Percentiles rank a stretch among this genome's conserved stretches.
These are phyloP conservation scores for Ajuga reptans DNA, from an alignment of 305 asterid species.

Conservation along the genomic window DNA sequence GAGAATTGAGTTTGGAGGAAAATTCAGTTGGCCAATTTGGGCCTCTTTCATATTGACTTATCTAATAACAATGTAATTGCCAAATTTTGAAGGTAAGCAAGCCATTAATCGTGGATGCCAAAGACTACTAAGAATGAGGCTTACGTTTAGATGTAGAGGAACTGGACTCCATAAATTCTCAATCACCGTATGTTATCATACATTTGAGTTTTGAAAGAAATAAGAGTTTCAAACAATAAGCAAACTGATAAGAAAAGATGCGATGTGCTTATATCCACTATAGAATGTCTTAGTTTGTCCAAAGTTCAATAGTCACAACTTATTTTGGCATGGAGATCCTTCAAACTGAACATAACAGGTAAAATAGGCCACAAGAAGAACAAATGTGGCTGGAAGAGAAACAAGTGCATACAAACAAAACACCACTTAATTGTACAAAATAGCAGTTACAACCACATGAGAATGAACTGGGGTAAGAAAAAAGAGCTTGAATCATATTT, in stretches of 20 bases:
- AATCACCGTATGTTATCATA: background rate
- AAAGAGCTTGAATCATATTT: too few species aligned
- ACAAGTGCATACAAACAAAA: background rate
- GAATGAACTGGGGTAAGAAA: too few species aligned
- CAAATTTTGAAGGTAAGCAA: background rate
- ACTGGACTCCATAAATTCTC: background rate
- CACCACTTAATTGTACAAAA: background rate
- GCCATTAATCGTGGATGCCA: background rate
- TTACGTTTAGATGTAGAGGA: background rate
- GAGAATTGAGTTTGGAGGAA: background rate
- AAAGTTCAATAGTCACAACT: background rate
- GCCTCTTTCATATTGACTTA: background rate
- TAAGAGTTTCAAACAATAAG: background rate
- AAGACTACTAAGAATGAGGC: background rate
- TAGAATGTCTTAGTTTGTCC: background rate
- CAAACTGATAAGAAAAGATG: background rate
- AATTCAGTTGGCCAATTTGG: background rate
- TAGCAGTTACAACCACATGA: background rate
- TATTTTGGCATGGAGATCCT: background rate
- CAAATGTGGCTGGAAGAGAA: background rate
- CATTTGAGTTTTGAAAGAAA: background rate
- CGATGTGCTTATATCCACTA: background rate
- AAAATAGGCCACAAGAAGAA: too few species aligned
- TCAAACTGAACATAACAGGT: slow-evolving; percentile 4
- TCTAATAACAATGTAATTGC: background rate